Evolutionary conservation across 306 rosid species (phyloP).

Genomic region (Trifolium pratense): DNA sequence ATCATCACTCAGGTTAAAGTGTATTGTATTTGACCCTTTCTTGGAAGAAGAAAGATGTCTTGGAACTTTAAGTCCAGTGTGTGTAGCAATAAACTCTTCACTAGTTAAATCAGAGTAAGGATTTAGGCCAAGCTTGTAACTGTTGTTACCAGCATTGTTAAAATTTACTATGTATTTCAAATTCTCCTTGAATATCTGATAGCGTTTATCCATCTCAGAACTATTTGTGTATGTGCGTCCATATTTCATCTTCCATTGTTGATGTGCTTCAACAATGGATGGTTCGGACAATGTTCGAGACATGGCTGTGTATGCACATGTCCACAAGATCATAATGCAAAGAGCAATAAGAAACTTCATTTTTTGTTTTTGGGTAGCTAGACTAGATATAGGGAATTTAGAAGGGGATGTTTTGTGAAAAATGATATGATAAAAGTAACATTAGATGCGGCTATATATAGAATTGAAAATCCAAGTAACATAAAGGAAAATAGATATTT

Average conservation of each 20-base stretch:
- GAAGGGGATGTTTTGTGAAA: no score
- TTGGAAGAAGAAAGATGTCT: not conserved
- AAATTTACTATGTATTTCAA: slow-evolving; percentile 42
- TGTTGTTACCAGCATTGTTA: slow-evolving; percentile 43
- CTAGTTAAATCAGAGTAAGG: slow-evolving; percentile 44
- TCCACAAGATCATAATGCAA: not conserved
- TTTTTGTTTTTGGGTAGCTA: no score
- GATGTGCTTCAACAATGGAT: slow-evolving; percentile 31
- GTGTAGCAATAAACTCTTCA: slow-evolving; percentile 50
- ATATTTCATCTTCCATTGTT: slow-evolving; percentile 39
- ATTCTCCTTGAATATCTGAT: slow-evolving; percentile 42
- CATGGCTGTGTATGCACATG: slow-evolving; percentile 36
- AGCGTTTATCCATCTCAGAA: slow-evolving; percentile 45
- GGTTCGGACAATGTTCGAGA: slow-evolving; percentile 38
- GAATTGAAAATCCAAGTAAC: no score
- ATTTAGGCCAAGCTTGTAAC: slow-evolving; percentile 48
- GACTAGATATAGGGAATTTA: no score
- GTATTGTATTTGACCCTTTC: not conserved
- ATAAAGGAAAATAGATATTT: no score
- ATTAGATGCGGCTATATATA: no score
- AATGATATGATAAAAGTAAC: no score
- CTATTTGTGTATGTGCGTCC: slow-evolving; percentile 22
- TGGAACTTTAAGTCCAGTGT: slow-evolving; percentile 30
- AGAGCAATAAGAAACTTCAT: no score
- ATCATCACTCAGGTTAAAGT: not conserved